Conservation (phyloP, 2,329 filamentous ascomycete species). For the Fusarium acutatum region DNA sequence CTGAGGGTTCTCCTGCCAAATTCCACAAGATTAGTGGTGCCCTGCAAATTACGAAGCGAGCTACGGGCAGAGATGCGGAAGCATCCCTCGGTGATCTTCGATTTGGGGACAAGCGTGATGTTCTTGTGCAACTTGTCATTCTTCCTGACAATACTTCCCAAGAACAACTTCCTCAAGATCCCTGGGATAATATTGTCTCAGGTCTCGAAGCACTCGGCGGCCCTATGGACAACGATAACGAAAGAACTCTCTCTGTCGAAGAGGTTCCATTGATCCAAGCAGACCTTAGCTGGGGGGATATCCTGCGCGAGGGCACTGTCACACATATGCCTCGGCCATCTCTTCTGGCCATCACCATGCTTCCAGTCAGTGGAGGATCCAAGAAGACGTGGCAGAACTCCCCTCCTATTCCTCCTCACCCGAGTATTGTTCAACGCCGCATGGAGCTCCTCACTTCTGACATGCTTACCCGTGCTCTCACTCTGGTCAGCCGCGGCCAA, state of each 20-base stretch:
- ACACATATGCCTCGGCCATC: slow-evolving; percentile 90
- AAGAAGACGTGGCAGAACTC: slow-evolving; percentile 72
- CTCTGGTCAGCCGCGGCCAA: slow-evolving; percentile 88
- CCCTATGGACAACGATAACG: slow-evolving; percentile 84
- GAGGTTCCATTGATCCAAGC: slow-evolving; percentile 96
- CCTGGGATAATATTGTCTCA: slow-evolving; percentile 97
- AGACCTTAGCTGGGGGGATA: slow-evolving; percentile 91
- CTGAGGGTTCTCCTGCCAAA: slow-evolving; percentile 95
- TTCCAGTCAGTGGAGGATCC: slow-evolving; percentile 72
- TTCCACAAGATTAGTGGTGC: slow-evolving; percentile 99
- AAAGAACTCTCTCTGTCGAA: slow-evolving; percentile 85
- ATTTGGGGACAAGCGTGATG: slow-evolving; percentile 93
- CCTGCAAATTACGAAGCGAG: slow-evolving; percentile 94
- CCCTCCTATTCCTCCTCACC: slow-evolving; percentile 92
- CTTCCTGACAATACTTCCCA: slow-evolving; percentile 83
- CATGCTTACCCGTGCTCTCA: slow-evolving; percentile 93
- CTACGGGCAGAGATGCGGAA: slow-evolving; percentile 92
- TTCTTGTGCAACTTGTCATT: slow-evolving; percentile 93
- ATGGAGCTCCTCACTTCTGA: slow-evolving; percentile 99
- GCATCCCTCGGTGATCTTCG: slow-evolving; percentile 89
- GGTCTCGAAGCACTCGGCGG: slow-evolving; percentile 93
- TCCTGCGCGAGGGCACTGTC: slow-evolving; percentile 85
- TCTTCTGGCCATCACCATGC: slow-evolving; percentile 93
- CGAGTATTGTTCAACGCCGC: slow-evolving; percentile 91
- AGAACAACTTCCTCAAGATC: slow-evolving; percentile 88